Conservation (phyloP, 1,139 yeast species). For the Barnettozyma hawaiiensis region DNA sequence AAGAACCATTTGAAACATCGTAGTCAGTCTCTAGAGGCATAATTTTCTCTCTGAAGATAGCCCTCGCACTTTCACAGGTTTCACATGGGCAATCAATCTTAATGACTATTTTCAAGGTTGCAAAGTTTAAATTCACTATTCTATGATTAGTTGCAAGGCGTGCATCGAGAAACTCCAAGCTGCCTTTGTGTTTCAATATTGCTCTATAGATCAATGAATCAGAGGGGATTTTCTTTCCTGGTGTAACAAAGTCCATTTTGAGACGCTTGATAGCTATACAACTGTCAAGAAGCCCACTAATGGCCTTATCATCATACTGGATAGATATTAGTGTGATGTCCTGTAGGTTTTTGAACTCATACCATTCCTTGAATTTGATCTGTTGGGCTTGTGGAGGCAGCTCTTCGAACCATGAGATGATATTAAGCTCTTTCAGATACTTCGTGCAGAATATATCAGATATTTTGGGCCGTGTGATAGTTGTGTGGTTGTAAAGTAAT, state of each 20-base stretch:
- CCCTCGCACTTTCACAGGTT: constrained; percentile 25
- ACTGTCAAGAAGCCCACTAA: constrained; percentile 27
- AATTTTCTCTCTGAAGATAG: constrained; percentile 29
- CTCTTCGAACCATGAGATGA: constrained; percentile 38
- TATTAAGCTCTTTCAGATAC: constrained; percentile 31
- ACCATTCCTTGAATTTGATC: constrained; percentile 32
- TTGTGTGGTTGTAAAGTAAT: constrained; percentile 21
- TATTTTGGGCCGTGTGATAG: constrained; percentile 19
- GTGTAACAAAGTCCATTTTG: constrained; percentile 35
- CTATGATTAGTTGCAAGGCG: constrained; percentile 22
- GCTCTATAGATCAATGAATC: constrained; percentile 30
- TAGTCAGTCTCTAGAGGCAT: constrained; percentile 28
- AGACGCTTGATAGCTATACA: constrained; percentile 31
- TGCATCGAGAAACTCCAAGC: constrained; percentile 34
- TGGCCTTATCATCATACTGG: constrained; percentile 27
- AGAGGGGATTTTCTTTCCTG: constrained; percentile 29
- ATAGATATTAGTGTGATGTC: constrained; percentile 38
- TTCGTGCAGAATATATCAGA: constrained; percentile 33
- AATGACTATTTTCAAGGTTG: constrained; percentile 27
- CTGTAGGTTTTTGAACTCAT: constrained; percentile 30
- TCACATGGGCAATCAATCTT: constrained; percentile 31
- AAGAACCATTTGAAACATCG: constrained; percentile 20
- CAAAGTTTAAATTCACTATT: constrained; percentile 30
- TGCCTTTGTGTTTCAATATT: constrained; percentile 29
- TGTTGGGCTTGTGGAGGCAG: constrained; percentile 27